Conservation (phyloP, 352 stramenopile species). For the Blastocystis sp. region DNA sequence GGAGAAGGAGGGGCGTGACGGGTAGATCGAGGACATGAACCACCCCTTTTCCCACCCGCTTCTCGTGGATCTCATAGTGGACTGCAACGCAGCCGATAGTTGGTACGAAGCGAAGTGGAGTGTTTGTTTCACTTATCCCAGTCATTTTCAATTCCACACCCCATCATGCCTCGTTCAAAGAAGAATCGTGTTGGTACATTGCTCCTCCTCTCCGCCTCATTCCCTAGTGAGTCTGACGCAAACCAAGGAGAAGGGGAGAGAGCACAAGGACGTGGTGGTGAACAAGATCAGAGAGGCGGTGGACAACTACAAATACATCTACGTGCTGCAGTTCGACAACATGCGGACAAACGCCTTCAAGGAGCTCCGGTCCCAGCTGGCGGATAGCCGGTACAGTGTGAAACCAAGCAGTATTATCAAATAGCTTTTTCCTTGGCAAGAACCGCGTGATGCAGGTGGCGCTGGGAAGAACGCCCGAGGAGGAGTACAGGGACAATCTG, state of each 20-base stretch:
- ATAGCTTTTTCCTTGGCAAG: conserved; percentile 93
- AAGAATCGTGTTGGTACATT: conserved; percentile 72
- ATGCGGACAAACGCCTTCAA: conserved; percentile 98
- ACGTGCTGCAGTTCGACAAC: conserved; percentile 94
- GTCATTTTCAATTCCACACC: neutral
- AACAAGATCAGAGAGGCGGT: conserved; percentile 87
- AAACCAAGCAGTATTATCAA: neutral
- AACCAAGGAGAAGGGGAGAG: conserved; percentile 81
- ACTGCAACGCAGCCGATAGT: conserved; percentile 89
- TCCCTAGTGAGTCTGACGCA: conserved; percentile 11
- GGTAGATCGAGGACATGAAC: conserved; percentile 90
- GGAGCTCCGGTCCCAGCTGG: conserved; percentile 91
- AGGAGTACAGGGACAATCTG: conserved; percentile 93
- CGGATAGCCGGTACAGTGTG: conserved; percentile 79
- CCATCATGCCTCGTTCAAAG: conserved; percentile 81
- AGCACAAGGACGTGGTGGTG: conserved; percentile 90
- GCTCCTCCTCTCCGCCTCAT: conserved; percentile 73
- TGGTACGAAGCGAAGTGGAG: conserved; percentile 98
- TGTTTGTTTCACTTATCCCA: conserved; percentile 2
- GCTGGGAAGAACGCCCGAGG: conserved; percentile 86
- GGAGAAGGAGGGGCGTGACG: conserved; percentile 73
- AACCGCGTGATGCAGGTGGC: conserved; percentile 97
- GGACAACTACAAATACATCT: conserved; percentile 86
- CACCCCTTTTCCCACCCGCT: conserved; percentile 87
- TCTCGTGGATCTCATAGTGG: conserved; percentile 84